These are phyloP conservation scores for Hypholoma sublateritium DNA, from an alignment of 768 basidiomycete genomes.

Conservation along the genomic window DNA sequence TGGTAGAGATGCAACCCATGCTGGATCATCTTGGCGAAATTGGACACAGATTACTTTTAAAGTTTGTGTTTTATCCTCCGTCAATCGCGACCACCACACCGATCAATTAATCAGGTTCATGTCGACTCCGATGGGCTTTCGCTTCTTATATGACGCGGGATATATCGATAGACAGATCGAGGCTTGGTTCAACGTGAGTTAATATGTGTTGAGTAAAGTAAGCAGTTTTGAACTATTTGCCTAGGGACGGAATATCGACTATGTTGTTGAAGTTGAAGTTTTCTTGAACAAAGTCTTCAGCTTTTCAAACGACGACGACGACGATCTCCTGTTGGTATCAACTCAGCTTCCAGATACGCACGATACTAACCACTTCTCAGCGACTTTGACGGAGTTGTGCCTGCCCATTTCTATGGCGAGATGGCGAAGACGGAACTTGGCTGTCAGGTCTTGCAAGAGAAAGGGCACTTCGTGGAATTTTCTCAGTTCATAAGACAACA, in stretches of 20 bases:
- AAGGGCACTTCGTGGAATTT: constrained; percentile 89
- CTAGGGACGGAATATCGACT: constrained; percentile 90
- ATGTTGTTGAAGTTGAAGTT: constrained; percentile 92
- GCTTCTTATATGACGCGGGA: constrained; percentile 85
- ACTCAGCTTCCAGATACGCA: not conserved
- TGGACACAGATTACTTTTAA: constrained; percentile 83
- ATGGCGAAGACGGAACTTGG: constrained; percentile 97
- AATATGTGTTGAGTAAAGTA: not conserved
- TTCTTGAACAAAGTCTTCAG: constrained; percentile 82
- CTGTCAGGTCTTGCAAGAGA: constrained; percentile 86
- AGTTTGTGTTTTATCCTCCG: constrained; percentile 55
- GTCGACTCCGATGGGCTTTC: constrained; percentile 90
- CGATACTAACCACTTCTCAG: constrained; percentile 30
- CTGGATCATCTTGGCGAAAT: constrained; percentile 95
- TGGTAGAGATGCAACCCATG: constrained; percentile 93
- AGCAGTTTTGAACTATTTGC: constrained; percentile 1
- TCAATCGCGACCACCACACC: not conserved
- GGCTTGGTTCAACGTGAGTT: constrained; percentile 87
- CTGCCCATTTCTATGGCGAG: constrained; percentile 96
- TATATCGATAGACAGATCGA: constrained; percentile 97
- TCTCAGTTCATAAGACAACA: constrained; percentile 88
- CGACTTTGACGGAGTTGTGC: constrained; percentile 84
- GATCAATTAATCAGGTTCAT: constrained; percentile 67
- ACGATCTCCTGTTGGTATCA: constrained; percentile 53
- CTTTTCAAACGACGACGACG: constrained; percentile 58